phyloP scores from a whole-genome alignment of 257 asterid species.

The Solanum ossicruentum region DNA sequence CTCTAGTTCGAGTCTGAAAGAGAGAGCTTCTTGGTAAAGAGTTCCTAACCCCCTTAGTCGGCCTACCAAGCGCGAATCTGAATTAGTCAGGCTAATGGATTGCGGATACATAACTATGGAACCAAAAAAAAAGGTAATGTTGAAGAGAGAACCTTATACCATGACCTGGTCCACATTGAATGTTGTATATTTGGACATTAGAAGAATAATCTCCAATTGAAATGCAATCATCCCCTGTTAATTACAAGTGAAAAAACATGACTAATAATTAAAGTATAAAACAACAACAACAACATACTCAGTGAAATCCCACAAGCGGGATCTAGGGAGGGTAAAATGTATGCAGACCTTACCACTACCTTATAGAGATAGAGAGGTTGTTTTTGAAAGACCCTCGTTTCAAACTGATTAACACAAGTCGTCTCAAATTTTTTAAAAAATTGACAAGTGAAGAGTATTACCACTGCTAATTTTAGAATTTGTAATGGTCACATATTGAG shows the following conservation, averaged over 20 bases:
- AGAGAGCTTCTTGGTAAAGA: not conserved
- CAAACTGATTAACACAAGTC: too few species aligned
- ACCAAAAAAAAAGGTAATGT: not conserved
- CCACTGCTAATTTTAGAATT: conserved; percentile 38
- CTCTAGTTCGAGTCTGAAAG: not conserved
- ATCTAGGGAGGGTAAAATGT: too few species aligned
- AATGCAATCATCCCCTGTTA: conserved; percentile 69
- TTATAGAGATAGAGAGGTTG: too few species aligned
- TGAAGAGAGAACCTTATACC: conserved; percentile 48
- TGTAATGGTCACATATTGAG: conserved; percentile 24
- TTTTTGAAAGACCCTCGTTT: too few species aligned
- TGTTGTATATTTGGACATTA: conserved; percentile 23
- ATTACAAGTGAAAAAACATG: not conserved
- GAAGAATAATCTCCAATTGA: conserved; percentile 58
- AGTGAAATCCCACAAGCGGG: too few species aligned
- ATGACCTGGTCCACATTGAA: conserved; percentile 74
- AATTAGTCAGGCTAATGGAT: not conserved
- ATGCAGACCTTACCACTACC: too few species aligned
- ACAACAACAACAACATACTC: not conserved
- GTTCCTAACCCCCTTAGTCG: not conserved
- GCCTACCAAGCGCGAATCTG: not conserved
- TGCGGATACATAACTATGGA: not conserved
- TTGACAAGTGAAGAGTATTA: not conserved
- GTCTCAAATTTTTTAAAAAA: too few species aligned
- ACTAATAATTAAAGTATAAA: not conserved